Conservation (phyloP, 805 yeast species). For the Suhomyces sp. region DNA sequence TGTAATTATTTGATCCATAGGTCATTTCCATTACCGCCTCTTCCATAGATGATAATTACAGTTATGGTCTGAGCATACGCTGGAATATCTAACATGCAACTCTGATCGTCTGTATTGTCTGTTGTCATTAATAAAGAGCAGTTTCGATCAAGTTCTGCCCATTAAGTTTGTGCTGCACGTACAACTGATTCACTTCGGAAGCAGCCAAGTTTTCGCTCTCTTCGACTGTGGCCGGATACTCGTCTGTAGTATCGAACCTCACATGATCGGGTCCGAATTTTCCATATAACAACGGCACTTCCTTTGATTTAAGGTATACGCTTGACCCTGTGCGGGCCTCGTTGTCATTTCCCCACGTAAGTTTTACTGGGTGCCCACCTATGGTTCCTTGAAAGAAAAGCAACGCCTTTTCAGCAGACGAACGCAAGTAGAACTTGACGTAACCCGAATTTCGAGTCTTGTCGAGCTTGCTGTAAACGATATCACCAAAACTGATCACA, state of each 20-base stretch:
- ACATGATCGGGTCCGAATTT: constrained; percentile 10
- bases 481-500: constrained; percentile 63
- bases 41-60: too few species aligned
- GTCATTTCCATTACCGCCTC: too few species aligned
- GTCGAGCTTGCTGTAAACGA: constrained; percentile 23
- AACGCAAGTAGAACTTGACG: constrained; percentile 27
- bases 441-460: constrained; percentile 19
- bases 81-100: too few species aligned
- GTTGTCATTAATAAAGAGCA: constrained; percentile 1
- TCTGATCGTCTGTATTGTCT: too few species aligned
- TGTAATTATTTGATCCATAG: too few species aligned
- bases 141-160: constrained; percentile 3
- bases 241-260: constrained; percentile 2
- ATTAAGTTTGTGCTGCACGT: constrained; percentile 11
- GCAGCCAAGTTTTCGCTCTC: constrained; percentile 16
- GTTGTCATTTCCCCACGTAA: constrained; percentile 31
- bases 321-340: constrained; percentile 6
- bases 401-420: constrained; percentile 39
- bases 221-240: constrained; percentile 1
- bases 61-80: too few species aligned
- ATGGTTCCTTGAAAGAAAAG: constrained; percentile 29
- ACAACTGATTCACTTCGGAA: constrained; percentile 15
- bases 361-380: constrained; percentile 25
- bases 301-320: neutral
- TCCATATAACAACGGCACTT: constrained; percentile 20